Evolutionary conservation across 2,329 filamentous ascomycete genomes (phyloP), one percentile per base, ranked within the genome.

Genomic region (Sclerotinia sclerotiorum): DNA sequence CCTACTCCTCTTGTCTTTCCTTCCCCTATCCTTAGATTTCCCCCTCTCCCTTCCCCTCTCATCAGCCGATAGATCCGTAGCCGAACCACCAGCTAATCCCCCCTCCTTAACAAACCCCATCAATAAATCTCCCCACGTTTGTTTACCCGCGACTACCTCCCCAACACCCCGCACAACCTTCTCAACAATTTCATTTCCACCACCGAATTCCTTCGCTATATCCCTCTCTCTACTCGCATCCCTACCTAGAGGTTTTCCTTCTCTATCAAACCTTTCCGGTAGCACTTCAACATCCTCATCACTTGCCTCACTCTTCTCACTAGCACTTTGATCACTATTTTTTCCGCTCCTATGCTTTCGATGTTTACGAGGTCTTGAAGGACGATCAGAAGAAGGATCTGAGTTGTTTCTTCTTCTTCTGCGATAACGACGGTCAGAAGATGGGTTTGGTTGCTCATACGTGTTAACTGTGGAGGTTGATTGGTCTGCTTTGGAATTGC

Each of bases 121-220:
- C 42, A 77, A 68, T 17, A 77, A 48, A 72, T 76, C 74, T 55
- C 72, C 74, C 75, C 75, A 77, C 4, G 51, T 73, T 29, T 74
- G 76, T 51, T 65, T 71, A 6, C 76, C 76, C 5, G 75, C 75
- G 27, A 77, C 65, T 13, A 77, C 74, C 39, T 76, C 75, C 6
- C 70, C 72, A 52, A 78, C 72, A 39, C 72, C 71, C 42, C 39
- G 63, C 3, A 72, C 71, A 4, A 76, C 58, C 49, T 65, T 72
- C 52, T 77, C 75, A 1, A 76, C 75, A 74, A 77, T 76, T 63
- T 78, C 76, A 17, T 71, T 65, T 29, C 65, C 62, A 17, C 68
- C 68, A 27, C 67, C 56, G 29, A 67, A 67, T 29, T 67, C 65
- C 32, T 51, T 67, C 3, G 65, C 65, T 13, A 67, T 65, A 65